These are phyloP conservation scores for Erysimum cheiranthoides DNA, from an alignment of 345 rosid species.

Conservation along the genomic window DNA sequence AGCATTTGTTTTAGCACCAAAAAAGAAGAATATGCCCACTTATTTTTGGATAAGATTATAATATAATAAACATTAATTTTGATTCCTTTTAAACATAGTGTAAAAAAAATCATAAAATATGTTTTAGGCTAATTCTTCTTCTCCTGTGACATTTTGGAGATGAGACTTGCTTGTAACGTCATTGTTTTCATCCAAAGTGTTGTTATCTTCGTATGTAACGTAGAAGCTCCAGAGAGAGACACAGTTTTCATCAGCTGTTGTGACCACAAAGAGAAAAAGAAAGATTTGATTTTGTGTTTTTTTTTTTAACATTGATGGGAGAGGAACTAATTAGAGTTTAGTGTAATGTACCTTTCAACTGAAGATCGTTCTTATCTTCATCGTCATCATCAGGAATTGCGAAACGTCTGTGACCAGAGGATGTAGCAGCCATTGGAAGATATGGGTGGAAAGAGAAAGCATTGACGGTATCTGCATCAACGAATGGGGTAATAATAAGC, in stretches of 20 bases:
- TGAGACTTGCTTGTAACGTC: slow-evolving; percentile 21
- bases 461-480: slow-evolving; percentile 74
- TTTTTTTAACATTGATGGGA: not conserved
- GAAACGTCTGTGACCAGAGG: slow-evolving; percentile 93
- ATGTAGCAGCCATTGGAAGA: slow-evolving; percentile 90
- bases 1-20: slow-evolving; percentile 1
- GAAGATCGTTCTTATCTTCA: slow-evolving; percentile 46
- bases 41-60: slow-evolving; percentile 2
- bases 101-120: not conserved
- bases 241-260: slow-evolving; percentile 66
- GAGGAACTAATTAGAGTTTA: not conserved
- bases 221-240: slow-evolving; percentile 84
- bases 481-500: not conserved
- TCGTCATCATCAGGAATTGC: slow-evolving; percentile 63
- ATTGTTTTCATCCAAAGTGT: slow-evolving; percentile 30
- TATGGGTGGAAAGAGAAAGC: slow-evolving; percentile 90
- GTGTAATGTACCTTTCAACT: slow-evolving; percentile 54
- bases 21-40: not conserved
- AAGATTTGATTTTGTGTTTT: not conserved
- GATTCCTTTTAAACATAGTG: not conserved
- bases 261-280: not conserved
- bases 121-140: slow-evolving; percentile 6
- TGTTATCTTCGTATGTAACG: slow-evolving; percentile 46
- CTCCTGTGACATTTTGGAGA: not conserved
- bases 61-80: not conserved